Evolutionary conservation across 2,329 filamentous ascomycete species (phyloP), one percentile per base, ranked within the genome.

Genomic region (Ascochyta fabae): DNA sequence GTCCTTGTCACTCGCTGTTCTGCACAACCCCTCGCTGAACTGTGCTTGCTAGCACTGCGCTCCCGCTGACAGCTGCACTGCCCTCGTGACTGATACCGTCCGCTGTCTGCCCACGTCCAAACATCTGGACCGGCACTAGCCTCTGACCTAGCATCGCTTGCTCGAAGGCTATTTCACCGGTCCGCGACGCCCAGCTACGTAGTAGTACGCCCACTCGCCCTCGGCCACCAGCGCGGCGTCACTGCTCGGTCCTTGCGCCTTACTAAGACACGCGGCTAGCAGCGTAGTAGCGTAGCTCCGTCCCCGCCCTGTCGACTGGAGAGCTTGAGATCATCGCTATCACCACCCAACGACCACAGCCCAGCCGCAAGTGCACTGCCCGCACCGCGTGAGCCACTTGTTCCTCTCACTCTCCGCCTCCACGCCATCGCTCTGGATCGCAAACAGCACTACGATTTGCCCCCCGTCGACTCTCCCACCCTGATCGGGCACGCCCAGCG

Each of bases 381-480:
- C 48, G 41, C 53, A 29, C 56, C 65, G 50, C 60, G 39, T 53
- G 54, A 57, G 56, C 62, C 36, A 36, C 46, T 40, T 41, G 31
- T 48, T 51, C 55, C 12, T 45, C 53, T 52, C 53, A 36, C 53
- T 40, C 42, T 39, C 39, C 46, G 29, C 50, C 26, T 53, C 45
- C 45, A 58, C 31, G 68, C 65, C 69, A 72, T 68, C 72, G 69
- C 67, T 71, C 72, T 77, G 74, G 74, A 74, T 75, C 73, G 65
- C 68, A 71, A 67, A 65, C 71, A 65, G 66, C 59, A 67, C 61
- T 54, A 59, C 64, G 63, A 71, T 60, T 62, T 64, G 60, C 68
- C 71, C 62, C 66, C 65, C 68, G 70, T 71, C 71, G 67, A 67
- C 65, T 63, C 59, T 62, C 59, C 64, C 62, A 65, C 67, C 58